A percentile compares a stretch with the other conserved stretches of the same genome.
These are phyloP conservation scores for Lactifluus pinguis DNA, from an alignment of 768 basidiomycete genomes.

Conservation along the genomic window DNA sequence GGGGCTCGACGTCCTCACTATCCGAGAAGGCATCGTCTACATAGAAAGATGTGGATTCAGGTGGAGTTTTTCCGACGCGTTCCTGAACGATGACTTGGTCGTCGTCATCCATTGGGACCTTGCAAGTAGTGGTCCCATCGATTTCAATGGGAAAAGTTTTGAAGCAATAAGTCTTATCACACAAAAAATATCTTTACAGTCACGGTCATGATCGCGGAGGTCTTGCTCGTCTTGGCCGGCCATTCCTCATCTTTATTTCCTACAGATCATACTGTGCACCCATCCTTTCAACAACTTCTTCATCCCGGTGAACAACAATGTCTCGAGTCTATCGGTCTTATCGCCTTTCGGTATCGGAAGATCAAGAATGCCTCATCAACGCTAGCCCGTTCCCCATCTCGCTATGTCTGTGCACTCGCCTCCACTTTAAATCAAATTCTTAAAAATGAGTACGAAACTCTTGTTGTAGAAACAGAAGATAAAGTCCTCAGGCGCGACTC, in stretches of 20 bases:
- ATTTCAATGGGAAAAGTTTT: neutral
- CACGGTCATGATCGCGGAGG: conserved; percentile 73
- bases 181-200: neutral
- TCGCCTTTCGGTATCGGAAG: conserved; percentile 67
- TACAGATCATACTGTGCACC: conserved; percentile 45
- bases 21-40: conserved; percentile 64
- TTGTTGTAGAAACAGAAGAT: conserved; percentile 74
- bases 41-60: neutral
- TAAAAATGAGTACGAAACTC: conserved; percentile 68
- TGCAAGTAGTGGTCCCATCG: neutral
- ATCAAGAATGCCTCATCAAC: conserved; percentile 49
- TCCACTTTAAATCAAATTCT: conserved; percentile 66
- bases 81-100: neutral
- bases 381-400: conserved; percentile 51
- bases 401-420: conserved; percentile 73
- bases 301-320: conserved; percentile 87
- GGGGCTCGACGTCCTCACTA: conserved; percentile 39
- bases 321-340: conserved; percentile 66
- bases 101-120: conserved; percentile 3
- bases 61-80: neutral
- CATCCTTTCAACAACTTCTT: conserved; percentile 59
- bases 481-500: conserved; percentile 70
- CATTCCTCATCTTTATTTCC: conserved; percentile 82
- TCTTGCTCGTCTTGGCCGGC: conserved; percentile 78
- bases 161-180: neutral